Evolutionary conservation across 768 basidiomycete genomes (phyloP), one percentile per base, ranked within the genome.

Genomic region (Agrocybe praecox): DNA sequence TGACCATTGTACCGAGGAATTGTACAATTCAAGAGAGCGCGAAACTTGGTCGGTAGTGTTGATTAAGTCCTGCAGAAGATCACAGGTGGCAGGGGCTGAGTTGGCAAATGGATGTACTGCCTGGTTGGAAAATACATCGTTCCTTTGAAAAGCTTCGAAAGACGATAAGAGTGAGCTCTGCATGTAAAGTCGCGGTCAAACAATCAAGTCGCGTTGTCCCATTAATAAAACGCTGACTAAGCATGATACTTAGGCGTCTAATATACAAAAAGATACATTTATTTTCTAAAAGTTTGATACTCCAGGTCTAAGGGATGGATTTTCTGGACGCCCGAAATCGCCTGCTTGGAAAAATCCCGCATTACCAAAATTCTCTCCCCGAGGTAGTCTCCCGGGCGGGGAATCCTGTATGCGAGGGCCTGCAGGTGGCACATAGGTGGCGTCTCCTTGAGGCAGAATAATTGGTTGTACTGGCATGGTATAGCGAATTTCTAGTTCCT

Each of bases 401-500:
- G 65, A 61, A 22, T 65, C 24, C 21, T 62, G 61, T 32, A 61
- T 48, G 10, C 52, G 53, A n/a, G 61, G 52, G 7, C 52, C 44
- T 45, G 42, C 11, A 5, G 17, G 36, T 6, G 52, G 42, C 6
- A 44, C 50, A 24, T 52, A 52, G 18, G 60, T 26, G n/a, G 53
- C 54, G 36, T 60, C 59, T 5, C 67, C 67, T 19, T 65, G 69
- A 5, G 79, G 85, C 22, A 90, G 52, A 8, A 89, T 59, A 21
- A 92, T 76, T 0, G 91, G 90, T 67, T 92, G 91, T 48, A 89
- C 70, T 29, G 90, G 90, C 75, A 88, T 76, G 2, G 76, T 80
- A 67, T 92, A 93, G 26, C 74, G 75, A 54, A 93, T 72, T 63
- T 90, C 88, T 48, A 93, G 81, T 29, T 90, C 89, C 68, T 92